phyloP scores from a whole-genome alignment of 192 early-diverging fungal species.

The Linnemannia zychae region DNA sequence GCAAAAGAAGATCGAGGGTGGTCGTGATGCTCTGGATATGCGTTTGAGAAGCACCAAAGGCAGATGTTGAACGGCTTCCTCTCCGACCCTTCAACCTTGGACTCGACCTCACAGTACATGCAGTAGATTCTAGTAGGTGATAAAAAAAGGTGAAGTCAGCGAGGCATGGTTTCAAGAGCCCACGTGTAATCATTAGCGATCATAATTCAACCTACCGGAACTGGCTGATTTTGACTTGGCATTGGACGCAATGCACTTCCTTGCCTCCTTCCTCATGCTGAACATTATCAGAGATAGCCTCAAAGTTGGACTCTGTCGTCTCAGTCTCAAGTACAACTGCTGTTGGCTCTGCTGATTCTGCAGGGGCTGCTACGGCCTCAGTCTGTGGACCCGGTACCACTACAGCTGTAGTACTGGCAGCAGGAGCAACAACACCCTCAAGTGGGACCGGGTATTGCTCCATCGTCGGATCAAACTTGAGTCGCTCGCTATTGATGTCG shows the following conservation, averaged over 20 bases:
- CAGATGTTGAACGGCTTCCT: slow-evolving; percentile 37
- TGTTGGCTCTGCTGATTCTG: not conserved
- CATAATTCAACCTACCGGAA: slow-evolving; percentile 70
- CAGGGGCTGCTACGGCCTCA: not conserved
- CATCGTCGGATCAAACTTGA: slow-evolving; percentile 26
- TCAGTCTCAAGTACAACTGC: not conserved
- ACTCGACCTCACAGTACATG: slow-evolving; percentile 78
- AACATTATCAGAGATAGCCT: not conserved
- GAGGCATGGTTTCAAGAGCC: not conserved
- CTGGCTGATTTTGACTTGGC: slow-evolving; percentile 83
- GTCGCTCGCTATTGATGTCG: slow-evolving; percentile 76
- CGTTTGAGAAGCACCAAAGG: slow-evolving; percentile 75
- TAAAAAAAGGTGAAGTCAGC: not conserved
- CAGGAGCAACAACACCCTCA: not conserved
- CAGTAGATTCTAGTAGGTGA: slow-evolving; percentile 71
- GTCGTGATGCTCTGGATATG: slow-evolving; percentile 77
- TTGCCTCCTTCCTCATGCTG: slow-evolving; percentile 7
- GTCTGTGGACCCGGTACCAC: not conserved
- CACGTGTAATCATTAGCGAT: not conserved
- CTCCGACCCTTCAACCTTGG: slow-evolving; percentile 17
- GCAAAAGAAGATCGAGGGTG: slow-evolving; percentile 90
- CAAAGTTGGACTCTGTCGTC: not conserved
- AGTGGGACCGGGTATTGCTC: slow-evolving; percentile 13
- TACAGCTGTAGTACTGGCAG: not conserved
- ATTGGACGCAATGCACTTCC: slow-evolving; percentile 74